phyloP scores from a whole-genome alignment of 805 yeast species.

The Candida parachauliodes region DNA sequence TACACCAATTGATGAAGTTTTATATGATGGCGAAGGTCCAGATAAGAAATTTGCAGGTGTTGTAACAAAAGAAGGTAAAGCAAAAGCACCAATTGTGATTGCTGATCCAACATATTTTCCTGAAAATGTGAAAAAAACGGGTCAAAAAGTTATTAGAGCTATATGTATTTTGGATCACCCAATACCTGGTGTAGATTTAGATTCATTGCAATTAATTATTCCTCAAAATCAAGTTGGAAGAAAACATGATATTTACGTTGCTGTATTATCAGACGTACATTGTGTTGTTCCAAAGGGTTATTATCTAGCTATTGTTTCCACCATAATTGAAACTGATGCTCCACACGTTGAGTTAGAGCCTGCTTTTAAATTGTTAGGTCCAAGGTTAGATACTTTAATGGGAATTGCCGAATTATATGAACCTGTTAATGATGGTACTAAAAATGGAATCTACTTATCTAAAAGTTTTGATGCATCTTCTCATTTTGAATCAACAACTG shows the following conservation, averaged over 20 bases:
- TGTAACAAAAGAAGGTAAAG: conserved; percentile 84
- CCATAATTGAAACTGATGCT: conserved; percentile 87
- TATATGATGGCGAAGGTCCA: conserved; percentile 59
- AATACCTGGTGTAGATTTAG: conserved; percentile 78
- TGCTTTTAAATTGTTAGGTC: conserved; percentile 86
- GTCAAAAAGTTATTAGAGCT: conserved; percentile 74
- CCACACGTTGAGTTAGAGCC: conserved; percentile 92
- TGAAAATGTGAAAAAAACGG: conserved; percentile 66
- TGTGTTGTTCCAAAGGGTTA: conserved; percentile 87
- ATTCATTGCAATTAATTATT: conserved; percentile 89
- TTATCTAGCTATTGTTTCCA: conserved; percentile 89
- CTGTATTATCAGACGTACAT: conserved; percentile 84
- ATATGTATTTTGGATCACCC: conserved; percentile 90
- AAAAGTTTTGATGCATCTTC: conserved; percentile 91
- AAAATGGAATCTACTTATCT: conserved; percentile 76
- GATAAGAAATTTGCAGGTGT: conserved; percentile 69
- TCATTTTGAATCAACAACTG: conserved; percentile 94
- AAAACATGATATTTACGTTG: conserved; percentile 91
- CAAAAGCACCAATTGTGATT: conserved; percentile 88
- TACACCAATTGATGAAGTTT: conserved; percentile 88
- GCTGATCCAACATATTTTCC: conserved; percentile 99
- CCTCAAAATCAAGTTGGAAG: conserved; percentile 95
- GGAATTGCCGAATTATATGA: conserved; percentile 89
- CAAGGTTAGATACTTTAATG: conserved; percentile 80
- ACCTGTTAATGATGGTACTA: conserved; percentile 79